Evolutionary conservation across 345 rosid genomes (phyloP).

Genomic region (Gossypium rotundifolium): DNA sequence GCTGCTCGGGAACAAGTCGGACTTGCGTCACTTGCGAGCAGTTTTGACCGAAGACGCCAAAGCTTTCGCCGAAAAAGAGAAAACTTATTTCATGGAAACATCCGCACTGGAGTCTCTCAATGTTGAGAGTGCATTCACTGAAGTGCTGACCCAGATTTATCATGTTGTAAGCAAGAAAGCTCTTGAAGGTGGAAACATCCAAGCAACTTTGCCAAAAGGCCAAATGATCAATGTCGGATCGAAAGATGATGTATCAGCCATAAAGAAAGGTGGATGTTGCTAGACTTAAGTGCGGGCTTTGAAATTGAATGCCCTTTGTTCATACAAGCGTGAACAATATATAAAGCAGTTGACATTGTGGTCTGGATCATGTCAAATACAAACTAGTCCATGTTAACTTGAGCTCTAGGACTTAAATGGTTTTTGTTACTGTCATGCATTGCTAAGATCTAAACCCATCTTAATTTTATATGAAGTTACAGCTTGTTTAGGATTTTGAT

Average conservation of each 20-base stretch:
- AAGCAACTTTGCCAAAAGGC: conserved; percentile 77
- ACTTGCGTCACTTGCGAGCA: conserved; percentile 79
- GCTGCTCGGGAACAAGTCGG: conserved; percentile 92
- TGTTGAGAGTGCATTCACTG: conserved; percentile 77
- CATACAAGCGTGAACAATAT: neutral
- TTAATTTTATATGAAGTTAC: neutral
- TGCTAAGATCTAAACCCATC: neutral
- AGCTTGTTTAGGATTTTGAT: neutral
- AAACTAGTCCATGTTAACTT: neutral
- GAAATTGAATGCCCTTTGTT: conserved; percentile 11
- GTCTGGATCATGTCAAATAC: neutral
- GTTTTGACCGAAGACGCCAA: conserved; percentile 61
- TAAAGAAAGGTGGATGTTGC: conserved; percentile 77
- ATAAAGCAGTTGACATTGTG: conserved; percentile 8
- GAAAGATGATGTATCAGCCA: conserved; percentile 74
- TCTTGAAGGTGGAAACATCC: conserved; percentile 69
- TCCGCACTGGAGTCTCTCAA: conserved; percentile 80
- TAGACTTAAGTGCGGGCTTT: conserved; percentile 29
- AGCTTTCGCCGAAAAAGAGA: conserved; percentile 66
- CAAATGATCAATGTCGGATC: conserved; percentile 57
- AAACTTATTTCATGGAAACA: conserved; percentile 74
- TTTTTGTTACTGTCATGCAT: neutral
- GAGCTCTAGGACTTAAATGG: neutral
- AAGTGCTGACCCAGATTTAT: conserved; percentile 76
- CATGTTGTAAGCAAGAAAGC: conserved; percentile 71